phyloP scores from a whole-genome alignment of 306 rosid genomes.

The Inga leiocalycina region DNA sequence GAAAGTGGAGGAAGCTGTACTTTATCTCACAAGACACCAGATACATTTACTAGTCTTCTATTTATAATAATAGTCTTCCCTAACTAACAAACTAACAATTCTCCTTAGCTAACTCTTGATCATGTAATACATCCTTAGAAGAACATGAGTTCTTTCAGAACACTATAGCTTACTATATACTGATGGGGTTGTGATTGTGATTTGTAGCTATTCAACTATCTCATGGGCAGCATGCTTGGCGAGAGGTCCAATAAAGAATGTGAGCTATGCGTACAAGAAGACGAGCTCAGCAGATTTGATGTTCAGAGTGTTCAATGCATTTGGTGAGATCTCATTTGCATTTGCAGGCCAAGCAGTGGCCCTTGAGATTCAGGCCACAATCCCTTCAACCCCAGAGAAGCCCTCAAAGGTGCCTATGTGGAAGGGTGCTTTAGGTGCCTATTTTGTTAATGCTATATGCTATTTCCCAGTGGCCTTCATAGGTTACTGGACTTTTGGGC shows the following conservation, averaged over 20 bases:
- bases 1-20: neutral
- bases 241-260: constrained; percentile 63
- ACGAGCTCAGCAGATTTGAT: constrained; percentile 57
- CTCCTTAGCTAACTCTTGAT: too few species aligned
- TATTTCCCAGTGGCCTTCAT: constrained; percentile 78
- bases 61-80: too few species aligned
- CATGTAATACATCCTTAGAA: neutral
- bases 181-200: neutral
- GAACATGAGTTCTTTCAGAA: neutral
- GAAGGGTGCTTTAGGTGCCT: constrained; percentile 89
- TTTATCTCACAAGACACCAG: too few species aligned
- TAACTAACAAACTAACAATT: too few species aligned
- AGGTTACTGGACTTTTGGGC: constrained; percentile 75
- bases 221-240: constrained; percentile 84
- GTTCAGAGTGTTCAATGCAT: constrained; percentile 80
- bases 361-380: constrained; percentile 94
- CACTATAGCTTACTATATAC: neutral
- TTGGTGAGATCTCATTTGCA: constrained; percentile 88
- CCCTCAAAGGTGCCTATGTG: constrained; percentile 87
- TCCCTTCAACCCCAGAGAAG: constrained; percentile 83
- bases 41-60: too few species aligned
- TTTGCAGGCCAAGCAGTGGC: constrained; percentile 95
- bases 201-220: constrained; percentile 82
- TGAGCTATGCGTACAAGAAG: constrained; percentile 74
- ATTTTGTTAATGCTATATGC: constrained; percentile 77